Evolutionary conservation across 805 yeast genomes (phyloP).

Genomic region (Saccharomycopsis microspora): DNA sequence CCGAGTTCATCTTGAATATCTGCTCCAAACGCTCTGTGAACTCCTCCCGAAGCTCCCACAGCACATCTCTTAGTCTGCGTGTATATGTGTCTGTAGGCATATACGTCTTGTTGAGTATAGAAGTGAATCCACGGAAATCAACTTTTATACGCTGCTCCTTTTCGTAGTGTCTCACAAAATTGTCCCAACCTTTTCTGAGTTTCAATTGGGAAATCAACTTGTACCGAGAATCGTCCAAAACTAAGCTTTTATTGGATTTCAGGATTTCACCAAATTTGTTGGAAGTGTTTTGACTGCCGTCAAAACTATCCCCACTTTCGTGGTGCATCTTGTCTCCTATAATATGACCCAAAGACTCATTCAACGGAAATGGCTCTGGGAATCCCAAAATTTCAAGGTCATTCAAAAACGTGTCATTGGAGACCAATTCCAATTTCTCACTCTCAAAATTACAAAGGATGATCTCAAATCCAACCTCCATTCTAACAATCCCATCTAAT

Average conservation of each 20-base stretch:
- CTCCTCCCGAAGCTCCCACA: constrained; percentile 24
- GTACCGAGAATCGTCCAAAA: constrained; percentile 3
- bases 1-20: constrained; percentile 16
- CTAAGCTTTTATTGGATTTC: not conserved
- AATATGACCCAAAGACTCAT: constrained; percentile 4
- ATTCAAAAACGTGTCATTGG: constrained; percentile 30
- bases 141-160: constrained; percentile 38
- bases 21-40: constrained; percentile 27
- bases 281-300: not conserved
- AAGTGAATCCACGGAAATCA: constrained; percentile 41
- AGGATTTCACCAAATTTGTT: not conserved
- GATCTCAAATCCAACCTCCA: constrained; percentile 54
- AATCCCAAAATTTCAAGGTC: constrained; percentile 28
- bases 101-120: constrained; percentile 41
- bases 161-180: constrained; percentile 27
- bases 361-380: constrained; percentile 22
- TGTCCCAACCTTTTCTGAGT: constrained; percentile 4
- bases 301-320: not conserved
- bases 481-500: constrained; percentile 45
- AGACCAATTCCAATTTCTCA: constrained; percentile 34
- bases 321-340: not conserved
- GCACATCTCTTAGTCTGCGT: constrained; percentile 27
- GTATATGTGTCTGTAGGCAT: constrained; percentile 37
- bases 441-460: constrained; percentile 44
- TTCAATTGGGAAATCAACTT: constrained; percentile 16